Evolutionary conservation across 2,329 filamentous ascomycete genomes (phyloP), one percentile per base, ranked within the genome.

Genomic region (Scopulariopsis brevicaulis): DNA sequence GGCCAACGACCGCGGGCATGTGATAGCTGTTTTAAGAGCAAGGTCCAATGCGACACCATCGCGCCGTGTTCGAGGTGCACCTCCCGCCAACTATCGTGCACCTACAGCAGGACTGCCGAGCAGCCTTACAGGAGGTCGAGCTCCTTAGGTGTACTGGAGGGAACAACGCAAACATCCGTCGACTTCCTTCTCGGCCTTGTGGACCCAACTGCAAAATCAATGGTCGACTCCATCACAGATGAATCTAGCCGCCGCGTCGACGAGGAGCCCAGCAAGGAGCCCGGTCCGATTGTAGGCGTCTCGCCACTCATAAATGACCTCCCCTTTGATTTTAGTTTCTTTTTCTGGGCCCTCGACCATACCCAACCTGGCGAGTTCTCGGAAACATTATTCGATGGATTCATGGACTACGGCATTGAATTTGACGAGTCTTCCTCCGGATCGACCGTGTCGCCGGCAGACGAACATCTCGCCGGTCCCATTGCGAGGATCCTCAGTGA

Each of bases 1-100:
- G 56, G 56, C 22, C 50, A 58, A 20, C 28, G 34, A 4, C 56
- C 56, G 1, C 34, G 51, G 11, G 50, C 56, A 24, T 58, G 56
- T 34, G 56, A 58, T 15, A 5, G 15, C 32, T 58, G 56, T 10
- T 58, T 58, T 22, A 35, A 54, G 35, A 58, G 56, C 40, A 58
- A 58, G 40, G 20, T 53, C 24, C 53, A 32, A 12, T 58, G 56
- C 18, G 48, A 46, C 24, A 52, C 35, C 24, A 22, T 12, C 20
- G n/a, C 37, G 34, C 56, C 56, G 4, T 58, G 56, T 24, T 58
- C 51, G 2, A 48, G 56, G 32, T 58, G 56, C 20, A 51, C 18
- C 12, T 18, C 56, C 24, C 56, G 56, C 4, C n/a, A 54, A 10
- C 7, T 43, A 4, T n/a, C 22, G 4, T 58, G 56, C 18, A 54